phyloP scores from a whole-genome alignment of 2,329 filamentous ascomycete species.

The Davidsoniella virescens region DNA sequence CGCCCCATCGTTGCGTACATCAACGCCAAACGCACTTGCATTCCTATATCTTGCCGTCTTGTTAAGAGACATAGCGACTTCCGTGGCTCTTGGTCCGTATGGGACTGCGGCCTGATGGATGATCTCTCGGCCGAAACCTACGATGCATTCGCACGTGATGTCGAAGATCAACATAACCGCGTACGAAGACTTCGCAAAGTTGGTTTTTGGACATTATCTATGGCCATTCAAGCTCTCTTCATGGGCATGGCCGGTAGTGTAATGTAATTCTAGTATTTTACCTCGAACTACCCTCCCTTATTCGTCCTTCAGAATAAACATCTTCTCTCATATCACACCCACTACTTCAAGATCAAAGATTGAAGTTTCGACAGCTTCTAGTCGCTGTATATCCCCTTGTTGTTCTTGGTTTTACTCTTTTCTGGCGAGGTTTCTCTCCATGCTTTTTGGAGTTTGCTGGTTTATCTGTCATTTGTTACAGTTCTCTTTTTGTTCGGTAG shows the following conservation, averaged over 20 bases:
- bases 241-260: slow-evolving; percentile 84
- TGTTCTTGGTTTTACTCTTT: too few relatives aligned
- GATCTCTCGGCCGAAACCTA: slow-evolving; percentile 90
- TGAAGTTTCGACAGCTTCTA: too few relatives aligned
- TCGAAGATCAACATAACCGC: slow-evolving; percentile 74
- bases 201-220: slow-evolving; percentile 84
- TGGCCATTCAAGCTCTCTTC: slow-evolving; percentile 85
- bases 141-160: slow-evolving; percentile 79
- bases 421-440: too few relatives aligned
- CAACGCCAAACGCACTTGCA: slow-evolving; percentile 87
- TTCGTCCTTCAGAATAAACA: too few relatives aligned
- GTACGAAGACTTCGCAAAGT: slow-evolving; percentile 85
- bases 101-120: slow-evolving; percentile 85
- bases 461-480: too few relatives aligned
- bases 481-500: too few relatives aligned
- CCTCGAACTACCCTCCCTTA: too few relatives aligned
- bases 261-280: slow-evolving; percentile 23
- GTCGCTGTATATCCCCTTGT: too few relatives aligned
- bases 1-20: slow-evolving; percentile 96
- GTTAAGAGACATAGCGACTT: slow-evolving; percentile 83
- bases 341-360: too few relatives aligned
- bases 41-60: slow-evolving; percentile 85
- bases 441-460: too few relatives aligned
- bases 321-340: too few relatives aligned
- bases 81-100: slow-evolving; percentile 88